phyloP scores from a whole-genome alignment of 768 basidiomycete genomes.

The Mrakia blollopis region DNA sequence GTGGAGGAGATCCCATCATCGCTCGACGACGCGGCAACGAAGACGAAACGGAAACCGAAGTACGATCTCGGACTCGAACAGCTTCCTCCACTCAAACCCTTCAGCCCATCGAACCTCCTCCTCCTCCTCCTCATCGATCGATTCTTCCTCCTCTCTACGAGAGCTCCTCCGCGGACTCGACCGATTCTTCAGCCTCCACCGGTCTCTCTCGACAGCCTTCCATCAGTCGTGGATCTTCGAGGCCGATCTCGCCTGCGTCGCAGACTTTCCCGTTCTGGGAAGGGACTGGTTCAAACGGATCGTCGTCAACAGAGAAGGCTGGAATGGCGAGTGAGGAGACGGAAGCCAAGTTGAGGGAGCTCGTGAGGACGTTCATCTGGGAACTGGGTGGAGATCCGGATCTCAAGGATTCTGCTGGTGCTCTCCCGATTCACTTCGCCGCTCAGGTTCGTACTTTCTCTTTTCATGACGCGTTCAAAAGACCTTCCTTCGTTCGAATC shows the following conservation, averaged over 20 bases:
- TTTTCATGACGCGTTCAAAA: no score
- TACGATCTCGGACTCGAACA: background rate
- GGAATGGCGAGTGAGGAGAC: slow-evolving; percentile 7
- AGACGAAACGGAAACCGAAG: background rate
- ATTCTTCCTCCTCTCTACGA: slow-evolving; percentile 3
- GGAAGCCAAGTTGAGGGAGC: slow-evolving; percentile 1
- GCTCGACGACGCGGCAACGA: background rate
- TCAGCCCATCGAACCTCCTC: background rate
- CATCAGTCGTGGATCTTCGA: background rate
- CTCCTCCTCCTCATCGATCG: background rate
- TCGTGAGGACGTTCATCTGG: background rate
- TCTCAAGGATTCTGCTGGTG: background rate
- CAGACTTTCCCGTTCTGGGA: background rate
- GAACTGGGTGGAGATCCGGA: slow-evolving; percentile 19
- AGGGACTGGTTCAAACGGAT: background rate
- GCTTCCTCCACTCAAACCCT: background rate
- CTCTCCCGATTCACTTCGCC: slow-evolving; percentile 23
- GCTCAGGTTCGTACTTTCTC: slow-evolving; percentile 1
- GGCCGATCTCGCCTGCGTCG: background rate
- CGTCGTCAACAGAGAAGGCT: background rate
- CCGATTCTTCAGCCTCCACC: background rate
- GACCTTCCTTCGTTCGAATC: no score
- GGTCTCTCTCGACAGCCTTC: background rate
- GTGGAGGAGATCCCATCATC: slow-evolving; percentile 6
- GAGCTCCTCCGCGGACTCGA: background rate